A percentile compares a stretch with the other conserved stretches of the same genome.
Conservation (phyloP, 768 basidiomycete species). For the Dioszegia crocea region DNA sequence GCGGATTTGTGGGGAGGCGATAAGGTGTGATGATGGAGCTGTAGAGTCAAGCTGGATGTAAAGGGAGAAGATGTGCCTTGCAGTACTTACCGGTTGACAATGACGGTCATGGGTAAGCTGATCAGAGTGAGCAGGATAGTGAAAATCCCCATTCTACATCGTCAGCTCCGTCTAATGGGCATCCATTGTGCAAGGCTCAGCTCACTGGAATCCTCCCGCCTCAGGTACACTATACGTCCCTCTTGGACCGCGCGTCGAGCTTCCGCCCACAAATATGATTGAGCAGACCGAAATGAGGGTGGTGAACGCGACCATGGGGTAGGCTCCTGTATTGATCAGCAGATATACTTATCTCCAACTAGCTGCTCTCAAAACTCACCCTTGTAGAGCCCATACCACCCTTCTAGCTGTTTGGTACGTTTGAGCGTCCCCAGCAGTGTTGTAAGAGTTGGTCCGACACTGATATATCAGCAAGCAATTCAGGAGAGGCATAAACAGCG, state of each 20-base stretch:
- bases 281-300: constrained; percentile 44
- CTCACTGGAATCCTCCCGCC: constrained; percentile 45
- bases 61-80: neutral
- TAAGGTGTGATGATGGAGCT: constrained; percentile 51
- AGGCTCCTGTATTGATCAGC: constrained; percentile 29
- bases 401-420: constrained; percentile 47
- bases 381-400: constrained; percentile 48
- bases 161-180: constrained; percentile 6
- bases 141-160: constrained; percentile 45
- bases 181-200: neutral
- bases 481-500: too few species aligned
- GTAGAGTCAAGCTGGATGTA: neutral
- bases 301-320: constrained; percentile 40
- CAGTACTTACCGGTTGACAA: constrained; percentile 47
- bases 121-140: constrained; percentile 46
- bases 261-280: constrained; percentile 49
- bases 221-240: constrained; percentile 47
- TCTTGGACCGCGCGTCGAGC: constrained; percentile 42
- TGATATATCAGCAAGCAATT: constrained; percentile 10
- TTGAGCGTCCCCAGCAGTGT: constrained; percentile 41
- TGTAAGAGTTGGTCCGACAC: constrained; percentile 47
- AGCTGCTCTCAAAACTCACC: constrained; percentile 23
- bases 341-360: neutral
- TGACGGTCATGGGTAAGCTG: constrained; percentile 45
- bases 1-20: constrained; percentile 37